Percentiles rank a stretch among this genome's conserved stretches.
phyloP scores from a whole-genome alignment of 805 yeast genomes.

The Yarrowia alimentaria region DNA sequence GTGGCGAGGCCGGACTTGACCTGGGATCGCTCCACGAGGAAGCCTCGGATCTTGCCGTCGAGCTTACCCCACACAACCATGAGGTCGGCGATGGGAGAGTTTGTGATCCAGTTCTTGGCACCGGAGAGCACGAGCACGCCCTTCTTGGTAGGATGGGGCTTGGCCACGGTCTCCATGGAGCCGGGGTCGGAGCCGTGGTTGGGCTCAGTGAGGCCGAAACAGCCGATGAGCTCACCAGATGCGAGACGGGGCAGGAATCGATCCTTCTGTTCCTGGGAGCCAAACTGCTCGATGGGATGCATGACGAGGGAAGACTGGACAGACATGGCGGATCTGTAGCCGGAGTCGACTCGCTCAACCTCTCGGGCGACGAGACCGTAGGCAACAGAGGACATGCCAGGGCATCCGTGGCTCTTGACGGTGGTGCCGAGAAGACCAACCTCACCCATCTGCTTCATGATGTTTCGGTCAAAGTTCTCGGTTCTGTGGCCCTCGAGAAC shows the following conservation, averaged over 20 bases:
- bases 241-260: constrained; percentile 44
- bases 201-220: constrained; percentile 66
- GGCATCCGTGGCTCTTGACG: constrained; percentile 46
- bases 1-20: constrained; percentile 41
- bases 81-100: constrained; percentile 48
- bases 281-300: constrained; percentile 45
- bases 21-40: constrained; percentile 43
- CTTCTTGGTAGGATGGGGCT: constrained; percentile 44
- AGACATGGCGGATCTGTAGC: constrained; percentile 46
- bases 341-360: constrained; percentile 48
- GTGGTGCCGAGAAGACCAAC: constrained; percentile 45
- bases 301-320: constrained; percentile 49
- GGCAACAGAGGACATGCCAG: constrained; percentile 45
- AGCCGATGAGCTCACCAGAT: constrained; percentile 49
- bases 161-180: constrained; percentile 56
- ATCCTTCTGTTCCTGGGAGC: constrained; percentile 45
- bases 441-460: constrained; percentile 45
- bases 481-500: constrained; percentile 45
- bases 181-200: constrained; percentile 62
- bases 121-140: constrained; percentile 45
- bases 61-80: constrained; percentile 47
- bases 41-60: constrained; percentile 46
- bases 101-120: constrained; percentile 48
- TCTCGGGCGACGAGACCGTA: constrained; percentile 47
- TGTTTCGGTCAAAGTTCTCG: constrained; percentile 40